phyloP scores from a whole-genome alignment of 257 asterid species.

The Nicotiana benthamiana region DNA sequence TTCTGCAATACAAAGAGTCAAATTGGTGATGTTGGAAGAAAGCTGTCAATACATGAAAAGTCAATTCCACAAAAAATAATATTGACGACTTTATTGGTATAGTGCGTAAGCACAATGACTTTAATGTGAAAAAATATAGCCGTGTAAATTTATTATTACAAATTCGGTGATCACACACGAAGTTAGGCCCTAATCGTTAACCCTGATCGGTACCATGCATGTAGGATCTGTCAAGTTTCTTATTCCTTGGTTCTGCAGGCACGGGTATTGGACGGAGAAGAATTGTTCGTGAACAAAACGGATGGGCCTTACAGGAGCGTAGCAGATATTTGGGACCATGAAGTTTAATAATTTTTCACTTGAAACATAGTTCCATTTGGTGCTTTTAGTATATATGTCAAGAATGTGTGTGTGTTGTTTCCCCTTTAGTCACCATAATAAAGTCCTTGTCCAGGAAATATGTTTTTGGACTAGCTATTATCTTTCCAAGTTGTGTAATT shows the following conservation, averaged over 20 bases:
- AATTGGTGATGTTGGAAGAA: neutral
- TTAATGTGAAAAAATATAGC: too few relatives aligned
- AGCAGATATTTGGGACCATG: constrained; percentile 59
- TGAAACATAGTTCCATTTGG: too few relatives aligned
- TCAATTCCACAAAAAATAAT: neutral
- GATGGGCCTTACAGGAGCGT: constrained; percentile 42
- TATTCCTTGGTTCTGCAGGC: constrained; percentile 20
- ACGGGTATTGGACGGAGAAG: constrained; percentile 43
- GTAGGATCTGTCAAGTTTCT: neutral
- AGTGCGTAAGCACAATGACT: too few relatives aligned
- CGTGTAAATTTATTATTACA: too few relatives aligned
- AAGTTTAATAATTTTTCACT: constrained; percentile 13
- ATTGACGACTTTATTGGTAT: too few relatives aligned
- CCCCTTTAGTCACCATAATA: too few relatives aligned
- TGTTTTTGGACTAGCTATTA: too few relatives aligned
- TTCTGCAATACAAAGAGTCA: neutral
- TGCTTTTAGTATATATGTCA: too few relatives aligned
- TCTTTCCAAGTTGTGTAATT: neutral
- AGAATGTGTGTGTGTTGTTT: too few relatives aligned
- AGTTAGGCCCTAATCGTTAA: too few relatives aligned
- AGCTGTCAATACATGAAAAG: neutral
- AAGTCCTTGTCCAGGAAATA: too few relatives aligned
- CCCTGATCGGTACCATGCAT: too few relatives aligned
- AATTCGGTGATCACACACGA: neutral
- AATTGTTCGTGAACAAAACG: constrained; percentile 40